Evolutionary conservation across 495 filamentous ascomycete genomes (phyloP), one percentile per base, ranked within the genome.

Genomic region (Aspergillus incahuasiensis): DNA sequence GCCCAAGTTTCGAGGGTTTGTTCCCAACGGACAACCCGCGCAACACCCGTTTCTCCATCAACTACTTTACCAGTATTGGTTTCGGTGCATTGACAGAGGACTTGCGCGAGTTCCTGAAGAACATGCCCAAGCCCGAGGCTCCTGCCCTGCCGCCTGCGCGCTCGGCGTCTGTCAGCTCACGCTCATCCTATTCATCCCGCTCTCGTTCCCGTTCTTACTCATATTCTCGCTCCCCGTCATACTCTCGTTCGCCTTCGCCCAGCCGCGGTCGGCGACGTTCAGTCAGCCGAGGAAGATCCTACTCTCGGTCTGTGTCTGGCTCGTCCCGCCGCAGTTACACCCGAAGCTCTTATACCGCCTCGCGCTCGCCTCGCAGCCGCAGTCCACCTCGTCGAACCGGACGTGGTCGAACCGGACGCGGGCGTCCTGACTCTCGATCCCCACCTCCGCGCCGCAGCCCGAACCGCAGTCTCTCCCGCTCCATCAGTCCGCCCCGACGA

Each of bases 51-150:
- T 99, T 99, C 77, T 89, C 92, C 18, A 95, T 97, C 83, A 99
- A 99, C 70, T 99, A 95, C 74, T 97, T 97, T 70, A 99, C 94
- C 7, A 90, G 89, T 61, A 92, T 99, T 67, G 90, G 91, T 55
- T 91, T 99, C 86, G 94, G 94, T 70, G 83, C 79, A 28, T 73
- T 99, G 59, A 99, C 94, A 12, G 95, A 97, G 60, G 88, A 91
- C 60, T 96, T 97, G 92, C 84, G 94, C 62, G 89, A 91, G 60
- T 84, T 83, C 65, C 75, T 97, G 52, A 89, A 91, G 66, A 96
- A 91, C 64, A 82, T 88, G 63, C 88, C 92, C 20, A 88, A 89
- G 62, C 87, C 91, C 39, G 75, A 84, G 3, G 69, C 85, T 18
- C 86, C 89, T 9, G 84, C 88, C 0, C 75, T 91, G 6, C 81